Evolutionary conservation across 441 rosid species (phyloP), one percentile per base, ranked within the genome.

Genomic region (Croton setiger): DNA sequence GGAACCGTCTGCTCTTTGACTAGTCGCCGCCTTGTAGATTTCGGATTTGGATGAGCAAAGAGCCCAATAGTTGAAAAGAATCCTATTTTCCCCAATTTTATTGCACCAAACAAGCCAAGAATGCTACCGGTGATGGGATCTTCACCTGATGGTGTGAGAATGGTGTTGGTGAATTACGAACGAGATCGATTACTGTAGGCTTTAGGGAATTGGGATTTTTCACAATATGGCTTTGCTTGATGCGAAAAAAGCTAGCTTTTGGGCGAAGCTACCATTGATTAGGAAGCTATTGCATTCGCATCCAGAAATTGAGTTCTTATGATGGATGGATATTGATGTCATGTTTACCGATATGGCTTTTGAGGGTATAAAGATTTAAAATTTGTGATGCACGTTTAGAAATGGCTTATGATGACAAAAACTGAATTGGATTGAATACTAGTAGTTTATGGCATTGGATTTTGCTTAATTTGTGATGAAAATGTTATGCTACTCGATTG

Each of bases 281-380:
- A 69, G 98, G 68, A 92, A 84, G 71, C 64, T 94, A 4, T 51
- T 94, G 45, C 45, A 88, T 49, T 90, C 96, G 20, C 98, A 92
- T 72, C 98, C 98, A 35, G 96, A 90, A 76, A 55, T 91, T 0
- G 98, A 94, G 86, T 86, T 91, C 60, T 66, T 94, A 10, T 91
- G 97, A 96, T 94, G 96, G 96, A 94, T 91, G 96, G 98, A 93
- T 37, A 89, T 95, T 79, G 98, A 93, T 43, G 96, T 97, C 0
- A 87, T 91, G 93, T 93, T 93, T 69, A 91, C 98, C 0, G 98
- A 93, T 48, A 91, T 94, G 98, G 88, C 88, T 3, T 94, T 91
- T 41, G 97, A 94, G 81, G 96, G 85, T 93, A 93, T 12, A 85
- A 88, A 68, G 93, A 87, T 58, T 74, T 79, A 0, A 87, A 93